phyloP scores from a whole-genome alignment of 2,329 filamentous ascomycete genomes.

The Metarhizium album region DNA sequence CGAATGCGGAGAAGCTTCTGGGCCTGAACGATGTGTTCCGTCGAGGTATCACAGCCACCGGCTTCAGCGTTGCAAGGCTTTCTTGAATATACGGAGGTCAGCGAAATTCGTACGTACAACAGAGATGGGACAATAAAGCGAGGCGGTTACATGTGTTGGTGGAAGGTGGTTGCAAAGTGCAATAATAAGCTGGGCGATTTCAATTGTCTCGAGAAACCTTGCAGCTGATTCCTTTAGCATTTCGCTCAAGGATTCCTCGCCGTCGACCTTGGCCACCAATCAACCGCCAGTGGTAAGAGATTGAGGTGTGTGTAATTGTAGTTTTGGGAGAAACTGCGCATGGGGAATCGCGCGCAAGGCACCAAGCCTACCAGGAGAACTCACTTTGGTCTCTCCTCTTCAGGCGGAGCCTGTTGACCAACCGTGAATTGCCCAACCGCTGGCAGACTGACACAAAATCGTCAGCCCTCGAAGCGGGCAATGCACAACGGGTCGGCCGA shows the following conservation, averaged over 20 bases:
- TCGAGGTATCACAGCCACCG: not conserved
- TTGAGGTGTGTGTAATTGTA: slow-evolving; percentile 2
- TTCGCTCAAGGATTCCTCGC: not conserved
- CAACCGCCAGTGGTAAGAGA: not conserved
- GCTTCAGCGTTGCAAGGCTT: not conserved
- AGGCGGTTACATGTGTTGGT: not conserved
- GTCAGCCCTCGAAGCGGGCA: slow-evolving; percentile 16
- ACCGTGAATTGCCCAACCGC: slow-evolving; percentile 14
- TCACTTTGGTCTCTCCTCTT: slow-evolving; percentile 13
- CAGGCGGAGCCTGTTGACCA: slow-evolving; percentile 12
- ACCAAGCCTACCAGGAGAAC: slow-evolving; percentile 8
- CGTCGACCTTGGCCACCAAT: not conserved
- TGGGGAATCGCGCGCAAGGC: not conserved
- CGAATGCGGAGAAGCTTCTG: slow-evolving; percentile 21
- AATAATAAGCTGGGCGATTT: not conserved
- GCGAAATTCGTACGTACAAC: not conserved
- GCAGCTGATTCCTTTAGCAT: not conserved
- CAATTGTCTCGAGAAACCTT: not conserved
- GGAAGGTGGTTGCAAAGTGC: not conserved
- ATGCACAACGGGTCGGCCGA: not conserved
- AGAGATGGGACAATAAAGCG: not conserved
- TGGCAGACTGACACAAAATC: slow-evolving; percentile 14
- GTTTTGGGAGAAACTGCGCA: slow-evolving; percentile 5
- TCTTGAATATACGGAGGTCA: not conserved
- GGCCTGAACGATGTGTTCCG: slow-evolving; percentile 7